Conservation (phyloP, 139 green algal genomes). For the Chlorella sp. region DNA sequence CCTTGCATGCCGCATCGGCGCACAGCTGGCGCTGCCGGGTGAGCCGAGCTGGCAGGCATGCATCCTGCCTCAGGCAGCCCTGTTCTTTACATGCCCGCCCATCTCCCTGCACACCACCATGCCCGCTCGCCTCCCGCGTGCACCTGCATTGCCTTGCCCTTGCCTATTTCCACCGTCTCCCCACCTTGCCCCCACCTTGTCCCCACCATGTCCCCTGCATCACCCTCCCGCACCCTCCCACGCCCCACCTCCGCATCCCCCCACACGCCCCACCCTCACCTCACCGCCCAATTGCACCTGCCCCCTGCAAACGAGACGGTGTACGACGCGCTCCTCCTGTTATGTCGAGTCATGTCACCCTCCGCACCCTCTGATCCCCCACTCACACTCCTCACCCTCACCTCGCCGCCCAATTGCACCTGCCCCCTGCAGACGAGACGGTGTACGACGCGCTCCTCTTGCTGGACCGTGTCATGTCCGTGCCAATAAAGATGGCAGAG, state of each 20-base stretch:
- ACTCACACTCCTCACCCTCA: no score
- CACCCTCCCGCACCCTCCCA: no score
- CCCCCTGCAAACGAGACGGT: conserved; percentile 23
- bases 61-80: neutral
- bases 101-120: neutral
- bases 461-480: conserved; percentile 40
- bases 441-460: conserved; percentile 41
- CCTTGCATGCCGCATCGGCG: conserved; percentile 1
- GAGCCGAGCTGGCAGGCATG: neutral
- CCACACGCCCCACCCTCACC: no score
- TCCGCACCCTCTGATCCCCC: no score
- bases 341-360: no score
- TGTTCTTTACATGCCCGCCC: neutral
- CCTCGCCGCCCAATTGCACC: no score
- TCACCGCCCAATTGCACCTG: no score
- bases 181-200: no score
- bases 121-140: neutral
- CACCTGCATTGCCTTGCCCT: neutral
- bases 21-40: conserved; percentile 20
- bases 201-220: no score
- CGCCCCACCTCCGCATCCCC: no score
- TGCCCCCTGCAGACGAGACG: conserved; percentile 18
- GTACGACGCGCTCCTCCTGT: conserved; percentile 42
- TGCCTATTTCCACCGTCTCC: no score
- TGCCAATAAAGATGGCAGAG: neutral